These are phyloP conservation scores for Blakeslea trispora DNA, from an alignment of 371 early-diverging fungal species.

Conservation along the genomic window DNA sequence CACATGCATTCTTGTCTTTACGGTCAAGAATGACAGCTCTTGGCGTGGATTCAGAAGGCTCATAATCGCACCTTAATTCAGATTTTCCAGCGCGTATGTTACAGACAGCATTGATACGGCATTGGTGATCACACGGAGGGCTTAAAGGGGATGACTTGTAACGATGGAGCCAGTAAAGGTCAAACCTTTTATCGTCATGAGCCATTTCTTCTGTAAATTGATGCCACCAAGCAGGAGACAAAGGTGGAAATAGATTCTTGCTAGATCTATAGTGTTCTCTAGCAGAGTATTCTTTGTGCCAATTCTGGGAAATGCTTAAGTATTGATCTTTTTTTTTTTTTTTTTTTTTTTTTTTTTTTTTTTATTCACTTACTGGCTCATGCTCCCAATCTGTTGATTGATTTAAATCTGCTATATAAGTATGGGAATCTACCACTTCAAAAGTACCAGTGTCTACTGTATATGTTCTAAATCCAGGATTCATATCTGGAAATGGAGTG, in stretches of 20 bases:
- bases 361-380: constrained; percentile 35
- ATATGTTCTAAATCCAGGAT: constrained; percentile 62
- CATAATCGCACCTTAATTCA: constrained; percentile 50
- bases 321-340: background rate
- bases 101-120: constrained; percentile 48
- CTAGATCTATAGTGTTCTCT: constrained; percentile 43
- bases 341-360: background rate
- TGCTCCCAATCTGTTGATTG: constrained; percentile 43
- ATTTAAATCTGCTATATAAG: constrained; percentile 55
- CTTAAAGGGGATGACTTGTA: constrained; percentile 43
- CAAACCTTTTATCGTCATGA: constrained; percentile 34
- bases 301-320: constrained; percentile 35
- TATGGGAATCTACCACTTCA: constrained; percentile 59
- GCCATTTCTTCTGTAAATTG: constrained; percentile 56
- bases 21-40: constrained; percentile 9
- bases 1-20: constrained; percentile 13
- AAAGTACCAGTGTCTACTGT: constrained; percentile 56
- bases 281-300: constrained; percentile 66
- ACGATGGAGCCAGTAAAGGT: constrained; percentile 47
- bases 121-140: constrained; percentile 40
- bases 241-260: constrained; percentile 18
- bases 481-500: constrained; percentile 52
- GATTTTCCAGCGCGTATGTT: constrained; percentile 58
- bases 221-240: constrained; percentile 65
- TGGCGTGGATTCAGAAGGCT: constrained; percentile 14